These are phyloP conservation scores for Lasiosphaeria hispida DNA, from an alignment of 495 filamentous ascomycete species.

Conservation along the genomic window DNA sequence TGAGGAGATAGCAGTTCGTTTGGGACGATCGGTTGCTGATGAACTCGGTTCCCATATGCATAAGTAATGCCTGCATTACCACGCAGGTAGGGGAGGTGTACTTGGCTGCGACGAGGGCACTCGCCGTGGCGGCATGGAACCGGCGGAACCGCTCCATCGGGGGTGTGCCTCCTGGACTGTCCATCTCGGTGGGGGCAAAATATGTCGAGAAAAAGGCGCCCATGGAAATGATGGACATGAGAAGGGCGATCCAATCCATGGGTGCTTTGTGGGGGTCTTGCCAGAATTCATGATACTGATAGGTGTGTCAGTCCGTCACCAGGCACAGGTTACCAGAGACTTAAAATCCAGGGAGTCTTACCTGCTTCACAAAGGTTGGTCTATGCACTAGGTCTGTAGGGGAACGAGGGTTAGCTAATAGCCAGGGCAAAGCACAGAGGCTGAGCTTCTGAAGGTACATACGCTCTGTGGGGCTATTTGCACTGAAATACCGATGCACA, in stretches of 20 bases:
- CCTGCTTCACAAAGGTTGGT: slow-evolving; percentile 40
- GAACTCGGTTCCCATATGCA: slow-evolving; percentile 49
- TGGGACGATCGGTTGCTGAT: slow-evolving; percentile 42
- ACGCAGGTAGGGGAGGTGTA: slow-evolving; percentile 45
- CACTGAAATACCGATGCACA: slow-evolving; percentile 50
- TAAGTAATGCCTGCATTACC: slow-evolving; percentile 48
- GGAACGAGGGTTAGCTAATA: neutral
- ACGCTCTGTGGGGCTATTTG: slow-evolving; percentile 45
- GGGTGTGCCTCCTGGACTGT: slow-evolving; percentile 27
- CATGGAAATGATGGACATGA: slow-evolving; percentile 43
- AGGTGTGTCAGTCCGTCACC: neutral
- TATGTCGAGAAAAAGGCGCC: slow-evolving; percentile 40
- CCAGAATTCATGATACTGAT: slow-evolving; percentile 50
- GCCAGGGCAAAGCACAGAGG: neutral
- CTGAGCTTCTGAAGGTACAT: slow-evolving; percentile 3
- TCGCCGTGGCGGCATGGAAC: slow-evolving; percentile 37
- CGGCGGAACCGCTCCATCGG: slow-evolving; percentile 37
- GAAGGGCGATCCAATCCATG: slow-evolving; percentile 45
- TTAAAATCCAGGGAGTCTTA: neutral
- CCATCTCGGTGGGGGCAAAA: slow-evolving; percentile 39
- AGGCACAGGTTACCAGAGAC: neutral
- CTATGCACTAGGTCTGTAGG: slow-evolving; percentile 41
- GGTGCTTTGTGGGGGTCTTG: slow-evolving; percentile 34
- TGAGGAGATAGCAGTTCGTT: slow-evolving; percentile 48
- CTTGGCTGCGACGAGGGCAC: slow-evolving; percentile 43